Evolutionary conservation across 2,329 filamentous ascomycete genomes (phyloP).

Genomic region (Fusarium anguioides): DNA sequence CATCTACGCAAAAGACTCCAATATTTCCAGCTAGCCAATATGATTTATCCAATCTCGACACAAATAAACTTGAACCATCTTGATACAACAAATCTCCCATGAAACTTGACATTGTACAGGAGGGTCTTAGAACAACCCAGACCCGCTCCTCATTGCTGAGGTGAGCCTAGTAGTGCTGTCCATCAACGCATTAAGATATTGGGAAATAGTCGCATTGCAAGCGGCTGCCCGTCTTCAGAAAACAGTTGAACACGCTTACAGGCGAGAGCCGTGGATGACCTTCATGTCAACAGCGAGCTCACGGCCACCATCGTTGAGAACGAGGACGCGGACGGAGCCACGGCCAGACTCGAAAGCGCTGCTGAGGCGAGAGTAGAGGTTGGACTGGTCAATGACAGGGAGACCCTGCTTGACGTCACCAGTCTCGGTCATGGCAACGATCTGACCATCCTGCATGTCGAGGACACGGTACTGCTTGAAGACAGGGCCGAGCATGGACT

Average conservation of each 20-base stretch:
- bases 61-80: slow-evolving; percentile 44
- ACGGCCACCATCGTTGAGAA: slow-evolving; percentile 91
- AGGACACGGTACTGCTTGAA: slow-evolving; percentile 99
- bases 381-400: slow-evolving; percentile 93
- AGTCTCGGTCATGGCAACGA: slow-evolving; percentile 98
- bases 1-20: slow-evolving; percentile 56
- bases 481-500: slow-evolving; percentile 99
- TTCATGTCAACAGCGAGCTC: slow-evolving; percentile 99
- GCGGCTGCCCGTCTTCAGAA: slow-evolving; percentile 35
- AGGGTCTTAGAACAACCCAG: slow-evolving; percentile 24
- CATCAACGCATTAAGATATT: slow-evolving; percentile 28
- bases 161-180: slow-evolving; percentile 29
- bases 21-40: slow-evolving; percentile 50
- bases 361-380: slow-evolving; percentile 82
- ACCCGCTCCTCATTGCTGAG: slow-evolving; percentile 24
- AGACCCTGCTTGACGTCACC: slow-evolving; percentile 98
- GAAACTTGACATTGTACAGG: slow-evolving; percentile 39
- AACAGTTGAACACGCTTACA: slow-evolving; percentile 59
- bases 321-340: slow-evolving; percentile 92
- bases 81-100: slow-evolving; percentile 38
- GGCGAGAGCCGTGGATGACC: slow-evolving; percentile 85
- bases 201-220: slow-evolving; percentile 41
- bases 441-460: slow-evolving; percentile 86
- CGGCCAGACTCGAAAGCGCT: slow-evolving; percentile 90
- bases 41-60: slow-evolving; percentile 50